Evolutionary conservation across 352 stramenopile species (phyloP).

Genomic region (Pelagophyceae sp.): DNA sequence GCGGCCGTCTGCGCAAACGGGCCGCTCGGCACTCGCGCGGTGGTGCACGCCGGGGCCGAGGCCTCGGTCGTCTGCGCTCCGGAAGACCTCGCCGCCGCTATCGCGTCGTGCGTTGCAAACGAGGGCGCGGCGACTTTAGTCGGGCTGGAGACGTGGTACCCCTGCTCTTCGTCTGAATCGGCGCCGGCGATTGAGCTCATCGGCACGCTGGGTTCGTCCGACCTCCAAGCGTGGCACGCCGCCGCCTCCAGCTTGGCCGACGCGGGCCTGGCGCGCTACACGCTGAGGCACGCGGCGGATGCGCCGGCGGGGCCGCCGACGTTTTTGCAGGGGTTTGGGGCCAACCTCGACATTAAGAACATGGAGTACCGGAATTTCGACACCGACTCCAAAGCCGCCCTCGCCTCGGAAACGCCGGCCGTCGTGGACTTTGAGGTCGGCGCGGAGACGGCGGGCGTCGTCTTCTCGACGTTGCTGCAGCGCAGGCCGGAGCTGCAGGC

Average conservation of each 20-base stretch:
- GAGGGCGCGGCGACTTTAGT: neutral
- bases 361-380: slow-evolving; percentile 94
- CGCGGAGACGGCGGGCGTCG: slow-evolving; percentile 32
- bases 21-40: neutral
- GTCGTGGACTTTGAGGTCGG: slow-evolving; percentile 27
- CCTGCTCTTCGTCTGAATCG: neutral
- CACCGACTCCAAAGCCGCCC: slow-evolving; percentile 51
- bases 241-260: neutral
- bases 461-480: slow-evolving; percentile 34
- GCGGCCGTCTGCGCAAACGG: neutral
- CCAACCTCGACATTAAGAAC: slow-evolving; percentile 87
- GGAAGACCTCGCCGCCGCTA: neutral
- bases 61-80: neutral
- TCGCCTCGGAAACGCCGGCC: neutral
- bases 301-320: slow-evolving; percentile 31
- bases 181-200: neutral
- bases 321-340: slow-evolving; percentile 75
- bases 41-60: neutral
- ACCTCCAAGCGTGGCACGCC: neutral
- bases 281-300: neutral
- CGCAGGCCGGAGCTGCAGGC: slow-evolving; percentile 33
- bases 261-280: neutral
- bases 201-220: neutral
- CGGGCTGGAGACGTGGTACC: neutral
- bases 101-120: neutral